These are phyloP conservation scores for Fusarium neocosmosporiellum DNA, from an alignment of 2,329 filamentous ascomycete species.

Conservation along the genomic window DNA sequence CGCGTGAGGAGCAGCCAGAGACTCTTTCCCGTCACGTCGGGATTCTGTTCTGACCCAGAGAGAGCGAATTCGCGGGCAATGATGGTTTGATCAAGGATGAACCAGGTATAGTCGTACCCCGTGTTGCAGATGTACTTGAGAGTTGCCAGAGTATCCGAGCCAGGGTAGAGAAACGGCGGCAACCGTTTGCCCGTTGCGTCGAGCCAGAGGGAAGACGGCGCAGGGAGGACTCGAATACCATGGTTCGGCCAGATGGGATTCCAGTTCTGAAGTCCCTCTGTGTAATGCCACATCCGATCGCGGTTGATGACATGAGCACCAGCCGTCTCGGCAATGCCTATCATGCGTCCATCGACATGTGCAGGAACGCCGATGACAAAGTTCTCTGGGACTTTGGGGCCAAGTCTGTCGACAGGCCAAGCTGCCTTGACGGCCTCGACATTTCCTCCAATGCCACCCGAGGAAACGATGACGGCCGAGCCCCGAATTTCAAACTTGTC, in stretches of 20 bases:
- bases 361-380: slow-evolving; percentile 72
- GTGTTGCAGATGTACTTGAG: slow-evolving; percentile 70
- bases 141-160: slow-evolving; percentile 67
- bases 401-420: slow-evolving; percentile 69
- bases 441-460: slow-evolving; percentile 71
- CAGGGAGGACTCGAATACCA: slow-evolving; percentile 70
- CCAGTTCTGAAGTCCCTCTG: slow-evolving; percentile 72
- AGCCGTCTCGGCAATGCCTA: slow-evolving; percentile 63
- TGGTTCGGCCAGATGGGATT: slow-evolving; percentile 70
- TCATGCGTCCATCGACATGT: slow-evolving; percentile 73
- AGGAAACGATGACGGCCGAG: slow-evolving; percentile 64
- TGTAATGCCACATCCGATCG: slow-evolving; percentile 76
- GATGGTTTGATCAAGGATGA: slow-evolving; percentile 68
- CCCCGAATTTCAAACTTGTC: slow-evolving; percentile 66
- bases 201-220: slow-evolving; percentile 71
- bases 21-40: slow-evolving; percentile 68
- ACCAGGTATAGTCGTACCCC: slow-evolving; percentile 73
- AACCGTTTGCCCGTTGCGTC: slow-evolving; percentile 69
- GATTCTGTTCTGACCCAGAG: slow-evolving; percentile 73
- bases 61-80: slow-evolving; percentile 71
- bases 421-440: slow-evolving; percentile 68
- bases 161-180: slow-evolving; percentile 67
- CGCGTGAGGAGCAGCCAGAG: slow-evolving; percentile 63
- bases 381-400: slow-evolving; percentile 64
- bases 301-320: slow-evolving; percentile 69